phyloP scores from a whole-genome alignment of 2,329 filamentous ascomycete genomes.

The Capronia americana region DNA sequence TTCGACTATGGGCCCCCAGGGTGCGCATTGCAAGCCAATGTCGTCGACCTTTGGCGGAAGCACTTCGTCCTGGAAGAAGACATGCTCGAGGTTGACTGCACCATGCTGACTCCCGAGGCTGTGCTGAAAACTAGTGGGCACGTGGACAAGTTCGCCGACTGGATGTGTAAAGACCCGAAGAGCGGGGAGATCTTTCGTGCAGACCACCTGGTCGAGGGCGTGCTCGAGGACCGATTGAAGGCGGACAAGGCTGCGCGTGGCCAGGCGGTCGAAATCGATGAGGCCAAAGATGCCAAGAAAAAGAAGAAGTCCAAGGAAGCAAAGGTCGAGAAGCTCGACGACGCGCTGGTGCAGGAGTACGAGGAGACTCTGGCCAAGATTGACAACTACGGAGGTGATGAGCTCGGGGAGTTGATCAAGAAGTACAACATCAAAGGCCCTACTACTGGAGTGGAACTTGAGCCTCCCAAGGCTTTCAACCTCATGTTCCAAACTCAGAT shows the following conservation, averaged over 20 bases:
- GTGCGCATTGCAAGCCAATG: constrained; percentile 83
- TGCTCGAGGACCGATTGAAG: constrained; percentile 84
- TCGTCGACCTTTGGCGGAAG: constrained; percentile 88
- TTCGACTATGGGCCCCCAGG: constrained; percentile 94
- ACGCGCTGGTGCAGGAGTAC: constrained; percentile 85
- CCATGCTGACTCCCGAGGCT: constrained; percentile 88
- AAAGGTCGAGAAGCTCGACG: constrained; percentile 83
- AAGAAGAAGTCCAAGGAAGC: constrained; percentile 82
- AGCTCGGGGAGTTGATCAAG: constrained; percentile 84
- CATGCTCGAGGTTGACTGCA: constrained; percentile 95
- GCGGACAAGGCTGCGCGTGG: constrained; percentile 93
- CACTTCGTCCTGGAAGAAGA: constrained; percentile 93
- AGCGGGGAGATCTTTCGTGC: constrained; percentile 95
- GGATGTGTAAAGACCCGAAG: constrained; percentile 99
- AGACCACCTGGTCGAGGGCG: constrained; percentile 94
- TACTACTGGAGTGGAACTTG: constrained; percentile 74
- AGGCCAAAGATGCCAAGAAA: constrained; percentile 84
- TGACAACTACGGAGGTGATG: constrained; percentile 89
- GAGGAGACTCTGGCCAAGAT: constrained; percentile 90
- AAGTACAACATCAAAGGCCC: constrained; percentile 94
- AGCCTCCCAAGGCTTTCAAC: constrained; percentile 89
- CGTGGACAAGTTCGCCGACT: constrained; percentile 97
- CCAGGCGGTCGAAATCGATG: constrained; percentile 69
- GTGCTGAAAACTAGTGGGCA: constrained; percentile 96
- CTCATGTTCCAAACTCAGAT: constrained; percentile 98